Evolutionary conservation across 2,329 filamentous ascomycete species (phyloP).

Genomic region (Microdochium trichocladiopsis): DNA sequence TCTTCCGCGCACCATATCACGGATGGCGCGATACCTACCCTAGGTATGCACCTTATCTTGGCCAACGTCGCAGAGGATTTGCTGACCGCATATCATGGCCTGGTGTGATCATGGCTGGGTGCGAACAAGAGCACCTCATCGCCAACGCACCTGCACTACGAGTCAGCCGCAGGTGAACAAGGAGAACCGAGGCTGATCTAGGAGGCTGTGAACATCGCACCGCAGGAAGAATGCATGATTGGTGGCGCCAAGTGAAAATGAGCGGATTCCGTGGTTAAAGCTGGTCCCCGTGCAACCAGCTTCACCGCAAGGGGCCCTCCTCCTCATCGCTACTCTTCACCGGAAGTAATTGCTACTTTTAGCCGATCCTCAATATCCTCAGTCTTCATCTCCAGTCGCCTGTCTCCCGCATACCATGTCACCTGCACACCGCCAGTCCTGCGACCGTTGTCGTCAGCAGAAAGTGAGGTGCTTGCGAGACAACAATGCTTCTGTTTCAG

Average conservation of each 20-base stretch:
- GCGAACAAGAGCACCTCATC: background rate
- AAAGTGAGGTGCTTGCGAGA: background rate
- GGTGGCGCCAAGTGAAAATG: background rate
- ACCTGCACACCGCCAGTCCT: background rate
- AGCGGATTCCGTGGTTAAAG: background rate
- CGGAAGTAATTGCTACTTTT: background rate
- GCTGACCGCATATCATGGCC: too few species aligned
- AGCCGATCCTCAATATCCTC: background rate
- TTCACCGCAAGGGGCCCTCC: background rate
- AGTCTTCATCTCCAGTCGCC: background rate
- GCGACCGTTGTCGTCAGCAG: background rate
- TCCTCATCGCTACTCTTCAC: background rate
- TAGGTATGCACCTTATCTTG: background rate
- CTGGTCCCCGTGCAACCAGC: background rate
- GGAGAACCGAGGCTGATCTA: background rate
- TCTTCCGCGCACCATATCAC: background rate
- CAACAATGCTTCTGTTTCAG: background rate
- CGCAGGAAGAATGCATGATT: background rate
- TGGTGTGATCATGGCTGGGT: background rate
- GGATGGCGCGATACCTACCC: background rate
- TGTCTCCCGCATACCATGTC: background rate
- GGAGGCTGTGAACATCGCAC: background rate
- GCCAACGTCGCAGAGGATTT: too few species aligned
- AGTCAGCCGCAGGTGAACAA: background rate
- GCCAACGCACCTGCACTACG: background rate